Percentiles rank a stretch among this genome's conserved stretches.
phyloP scores from a whole-genome alignment of 345 rosid genomes.

The Salix arbutifolia region DNA sequence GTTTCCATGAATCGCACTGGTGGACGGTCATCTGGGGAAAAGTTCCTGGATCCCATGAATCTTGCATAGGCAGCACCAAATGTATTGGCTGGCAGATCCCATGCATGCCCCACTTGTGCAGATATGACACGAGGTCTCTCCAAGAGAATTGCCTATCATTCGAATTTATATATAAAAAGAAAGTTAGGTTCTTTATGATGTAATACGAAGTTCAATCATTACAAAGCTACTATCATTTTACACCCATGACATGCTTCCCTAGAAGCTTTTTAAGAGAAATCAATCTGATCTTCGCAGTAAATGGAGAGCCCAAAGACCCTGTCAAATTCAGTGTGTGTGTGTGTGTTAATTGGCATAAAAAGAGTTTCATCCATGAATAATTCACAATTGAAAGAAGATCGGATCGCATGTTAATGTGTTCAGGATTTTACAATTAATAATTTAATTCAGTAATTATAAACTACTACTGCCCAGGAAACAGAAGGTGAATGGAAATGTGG shows the following conservation, averaged over 20 bases:
- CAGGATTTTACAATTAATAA: not conserved
- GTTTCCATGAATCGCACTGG: conserved; percentile 79
- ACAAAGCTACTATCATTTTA: too few relatives aligned
- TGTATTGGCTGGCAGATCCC: conserved; percentile 67
- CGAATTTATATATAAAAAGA: too few relatives aligned
- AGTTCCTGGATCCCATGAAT: conserved; percentile 85
- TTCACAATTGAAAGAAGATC: not conserved
- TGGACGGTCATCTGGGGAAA: conserved; percentile 71
- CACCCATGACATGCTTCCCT: not conserved
- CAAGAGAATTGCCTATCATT: conserved; percentile 49
- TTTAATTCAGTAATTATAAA: too few relatives aligned
- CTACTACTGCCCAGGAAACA: not conserved
- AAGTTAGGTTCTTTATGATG: too few relatives aligned
- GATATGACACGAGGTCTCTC: conserved; percentile 68
- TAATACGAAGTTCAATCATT: not conserved
- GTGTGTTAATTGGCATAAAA: not conserved
- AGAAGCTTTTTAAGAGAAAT: not conserved
- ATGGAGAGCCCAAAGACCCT: not conserved
- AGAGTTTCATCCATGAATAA: not conserved
- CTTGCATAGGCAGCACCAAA: conserved; percentile 83
- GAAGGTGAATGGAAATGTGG: not conserved
- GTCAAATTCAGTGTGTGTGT: not conserved
- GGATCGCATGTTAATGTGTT: not conserved
- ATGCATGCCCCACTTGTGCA: conserved; percentile 55
- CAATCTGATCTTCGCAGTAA: not conserved